Percentiles rank a stretch among this genome's conserved stretches.
These are phyloP conservation scores for Luffa acutangula DNA, from an alignment of 306 rosid species.

Conservation along the genomic window DNA sequence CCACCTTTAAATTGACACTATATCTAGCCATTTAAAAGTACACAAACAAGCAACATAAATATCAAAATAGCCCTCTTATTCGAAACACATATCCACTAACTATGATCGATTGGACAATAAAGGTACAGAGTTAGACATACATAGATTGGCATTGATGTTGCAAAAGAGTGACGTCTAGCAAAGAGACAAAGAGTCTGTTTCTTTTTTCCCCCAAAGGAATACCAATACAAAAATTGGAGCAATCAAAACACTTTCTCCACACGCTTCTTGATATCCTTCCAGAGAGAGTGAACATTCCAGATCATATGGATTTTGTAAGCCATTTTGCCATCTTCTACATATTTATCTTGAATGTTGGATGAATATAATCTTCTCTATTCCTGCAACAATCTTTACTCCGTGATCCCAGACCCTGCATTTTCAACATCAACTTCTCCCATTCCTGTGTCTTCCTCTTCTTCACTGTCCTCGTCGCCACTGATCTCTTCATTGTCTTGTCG, in stretches of 20 bases:
- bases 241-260: conserved; percentile 31
- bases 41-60: too few species aligned
- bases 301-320: conserved; percentile 37
- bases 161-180: conserved; percentile 13
- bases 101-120: too few species aligned
- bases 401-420: conserved; percentile 39
- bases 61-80: too few species aligned
- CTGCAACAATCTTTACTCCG: conserved; percentile 35
- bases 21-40: too few species aligned
- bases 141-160: too few species aligned
- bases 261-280: conserved; percentile 62
- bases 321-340: not conserved
- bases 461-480: conserved; percentile 73
- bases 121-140: too few species aligned
- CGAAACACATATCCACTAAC: too few species aligned
- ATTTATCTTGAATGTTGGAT: not conserved
- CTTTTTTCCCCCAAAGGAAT: conserved; percentile 31
- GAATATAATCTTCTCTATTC: not conserved
- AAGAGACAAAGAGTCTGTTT: conserved; percentile 36
- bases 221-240: conserved; percentile 10
- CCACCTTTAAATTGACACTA: too few species aligned
- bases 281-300: conserved; percentile 20
- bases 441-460: conserved; percentile 93
- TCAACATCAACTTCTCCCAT: conserved; percentile 91
- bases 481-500: conserved; percentile 70